phyloP scores from a whole-genome alignment of 2,329 filamentous ascomycete genomes.

The Onygena corvina region DNA sequence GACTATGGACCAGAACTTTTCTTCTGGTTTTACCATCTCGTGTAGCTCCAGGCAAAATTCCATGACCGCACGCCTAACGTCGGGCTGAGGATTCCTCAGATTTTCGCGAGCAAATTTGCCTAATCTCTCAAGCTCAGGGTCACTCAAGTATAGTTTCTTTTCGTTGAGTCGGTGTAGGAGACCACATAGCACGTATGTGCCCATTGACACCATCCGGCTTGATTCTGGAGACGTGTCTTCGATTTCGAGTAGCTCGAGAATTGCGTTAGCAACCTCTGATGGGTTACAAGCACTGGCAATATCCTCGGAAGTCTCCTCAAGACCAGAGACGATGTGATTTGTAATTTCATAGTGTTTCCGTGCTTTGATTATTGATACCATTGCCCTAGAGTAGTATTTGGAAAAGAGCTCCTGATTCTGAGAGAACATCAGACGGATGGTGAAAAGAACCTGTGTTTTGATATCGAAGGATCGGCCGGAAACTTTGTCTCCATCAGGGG shows the following conservation, averaged over 20 bases:
- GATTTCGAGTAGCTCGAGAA: constrained; percentile 24
- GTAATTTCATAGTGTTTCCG: constrained; percentile 29
- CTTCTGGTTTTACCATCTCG: constrained; percentile 21
- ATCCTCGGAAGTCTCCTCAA: constrained; percentile 30
- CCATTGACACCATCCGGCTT: constrained; percentile 27
- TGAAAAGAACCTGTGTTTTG: constrained; percentile 34
- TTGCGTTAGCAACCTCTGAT: constrained; percentile 23
- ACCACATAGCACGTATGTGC: constrained; percentile 22
- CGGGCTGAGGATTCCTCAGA: constrained; percentile 26
- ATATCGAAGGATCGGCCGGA: constrained; percentile 24
- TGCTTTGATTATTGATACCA: constrained; percentile 28
- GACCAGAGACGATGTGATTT: constrained; percentile 30
- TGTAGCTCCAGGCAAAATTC: constrained; percentile 24
- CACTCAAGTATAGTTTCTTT: constrained; percentile 14
- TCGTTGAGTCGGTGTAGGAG: constrained; percentile 21
- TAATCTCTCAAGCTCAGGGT: constrained; percentile 20
- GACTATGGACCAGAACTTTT: constrained; percentile 23
- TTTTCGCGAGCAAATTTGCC: constrained; percentile 25
- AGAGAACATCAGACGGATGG: constrained; percentile 30
- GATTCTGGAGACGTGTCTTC: constrained; percentile 24
- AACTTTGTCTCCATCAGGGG: constrained; percentile 20
- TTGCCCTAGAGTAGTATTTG: constrained; percentile 25
- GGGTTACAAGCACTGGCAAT: constrained; percentile 25
- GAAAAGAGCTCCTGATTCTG: constrained; percentile 27
- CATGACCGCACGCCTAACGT: constrained; percentile 29